Conservation (phyloP, 805 yeast genomes). For the Ogataea nitratoaversa region DNA sequence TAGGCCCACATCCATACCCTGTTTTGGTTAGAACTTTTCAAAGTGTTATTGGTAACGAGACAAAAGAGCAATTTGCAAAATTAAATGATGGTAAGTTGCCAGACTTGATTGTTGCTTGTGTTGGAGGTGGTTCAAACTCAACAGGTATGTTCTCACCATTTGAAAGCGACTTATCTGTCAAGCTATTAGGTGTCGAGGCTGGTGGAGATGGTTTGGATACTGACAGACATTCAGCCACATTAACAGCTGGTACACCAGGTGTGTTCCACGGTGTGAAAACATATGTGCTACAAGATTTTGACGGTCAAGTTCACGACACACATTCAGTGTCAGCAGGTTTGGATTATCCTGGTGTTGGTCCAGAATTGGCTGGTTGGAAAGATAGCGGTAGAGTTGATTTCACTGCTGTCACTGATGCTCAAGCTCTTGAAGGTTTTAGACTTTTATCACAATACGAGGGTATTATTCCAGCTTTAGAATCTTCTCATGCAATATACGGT, state of each 20-base stretch:
- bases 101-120: slow-evolving; percentile 95
- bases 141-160: slow-evolving; percentile 96
- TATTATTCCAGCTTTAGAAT: slow-evolving; percentile 96
- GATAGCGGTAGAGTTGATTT: slow-evolving; percentile 89
- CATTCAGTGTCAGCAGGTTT: slow-evolving; percentile 98
- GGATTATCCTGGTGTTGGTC: slow-evolving; percentile 99
- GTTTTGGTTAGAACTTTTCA: slow-evolving; percentile 97
- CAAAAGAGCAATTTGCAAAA: slow-evolving; percentile 82
- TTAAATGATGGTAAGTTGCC: slow-evolving; percentile 82
- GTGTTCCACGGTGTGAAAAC: slow-evolving; percentile 98
- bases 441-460: slow-evolving; percentile 91
- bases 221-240: slow-evolving; percentile 86
- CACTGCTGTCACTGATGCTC: slow-evolving; percentile 90
- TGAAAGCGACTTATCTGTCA: slow-evolving; percentile 73
- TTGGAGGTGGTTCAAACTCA: slow-evolving; percentile 98
- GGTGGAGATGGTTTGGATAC: slow-evolving; percentile 97
- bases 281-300: slow-evolving; percentile 81
- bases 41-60: slow-evolving; percentile 92
- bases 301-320: slow-evolving; percentile 97
- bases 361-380: slow-evolving; percentile 95
- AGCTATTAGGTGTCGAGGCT: slow-evolving; percentile 92
- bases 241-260: slow-evolving; percentile 94
- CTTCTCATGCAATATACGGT: slow-evolving; percentile 93
- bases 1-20: slow-evolving; percentile 99
- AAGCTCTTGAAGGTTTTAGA: slow-evolving; percentile 88